Evolutionary conservation across 208 protist species (phyloP).

Genomic region (Trypanosoma scelopori): DNA sequence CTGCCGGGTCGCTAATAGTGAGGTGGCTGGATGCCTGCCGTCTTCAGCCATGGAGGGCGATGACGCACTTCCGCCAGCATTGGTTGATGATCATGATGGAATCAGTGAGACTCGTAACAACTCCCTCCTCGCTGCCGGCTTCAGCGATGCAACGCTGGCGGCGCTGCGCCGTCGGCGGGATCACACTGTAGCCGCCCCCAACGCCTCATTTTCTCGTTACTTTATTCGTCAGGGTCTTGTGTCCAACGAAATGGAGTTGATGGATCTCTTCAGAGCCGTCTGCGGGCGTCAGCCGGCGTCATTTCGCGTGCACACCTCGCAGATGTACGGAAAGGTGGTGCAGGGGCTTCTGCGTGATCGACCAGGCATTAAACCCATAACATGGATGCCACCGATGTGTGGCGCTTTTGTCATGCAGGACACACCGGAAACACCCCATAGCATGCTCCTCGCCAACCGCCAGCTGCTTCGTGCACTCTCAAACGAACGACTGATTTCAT

Average conservation of each 20-base stretch:
- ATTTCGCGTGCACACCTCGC: slow-evolving; percentile 63
- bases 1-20: neutral
- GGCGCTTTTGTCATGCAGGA: slow-evolving; percentile 64
- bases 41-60: neutral
- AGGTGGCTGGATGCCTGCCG: neutral
- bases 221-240: slow-evolving; percentile 77
- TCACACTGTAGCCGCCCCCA: slow-evolving; percentile 46
- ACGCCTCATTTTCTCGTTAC: slow-evolving; percentile 78
- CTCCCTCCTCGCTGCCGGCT: slow-evolving; percentile 22
- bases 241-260: slow-evolving; percentile 54
- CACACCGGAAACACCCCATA: slow-evolving; percentile 33
- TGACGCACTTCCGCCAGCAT: neutral
- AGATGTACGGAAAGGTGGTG: slow-evolving; percentile 36
- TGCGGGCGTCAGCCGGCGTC: slow-evolving; percentile 44
- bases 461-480: slow-evolving; percentile 56
- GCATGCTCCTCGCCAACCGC: slow-evolving; percentile 45
- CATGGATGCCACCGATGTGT: slow-evolving; percentile 55
- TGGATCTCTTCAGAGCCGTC: slow-evolving; percentile 61
- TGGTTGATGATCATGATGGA: slow-evolving; percentile 14
- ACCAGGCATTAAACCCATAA: slow-evolving; percentile 40
- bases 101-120: neutral
- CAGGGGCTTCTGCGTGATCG: slow-evolving; percentile 37
- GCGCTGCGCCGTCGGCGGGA: slow-evolving; percentile 41
- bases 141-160: slow-evolving; percentile 32
- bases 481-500: slow-evolving; percentile 59